Conservation (phyloP, 2,329 filamentous ascomycete species). For the Plectosphaerella cucumerina region DNA sequence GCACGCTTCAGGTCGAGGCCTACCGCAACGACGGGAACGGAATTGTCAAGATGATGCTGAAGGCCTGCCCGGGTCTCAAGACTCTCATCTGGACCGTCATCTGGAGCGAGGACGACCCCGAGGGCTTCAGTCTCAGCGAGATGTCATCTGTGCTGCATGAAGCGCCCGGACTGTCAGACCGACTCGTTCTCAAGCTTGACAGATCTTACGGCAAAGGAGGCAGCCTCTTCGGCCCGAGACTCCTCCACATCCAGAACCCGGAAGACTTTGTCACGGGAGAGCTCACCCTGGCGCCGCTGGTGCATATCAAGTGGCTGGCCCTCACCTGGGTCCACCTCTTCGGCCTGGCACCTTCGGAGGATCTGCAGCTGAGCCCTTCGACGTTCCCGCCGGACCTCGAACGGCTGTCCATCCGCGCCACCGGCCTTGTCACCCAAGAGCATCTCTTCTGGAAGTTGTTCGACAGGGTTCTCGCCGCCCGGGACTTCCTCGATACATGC, state of each 20-base stretch:
- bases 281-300: not conserved
- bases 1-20: not conserved
- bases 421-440: not conserved
- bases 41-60: not conserved
- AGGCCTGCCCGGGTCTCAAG: not conserved
- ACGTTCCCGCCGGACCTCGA: not conserved
- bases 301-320: not conserved
- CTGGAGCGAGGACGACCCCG: not conserved
- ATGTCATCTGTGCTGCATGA: not conserved
- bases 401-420: not conserved
- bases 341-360: not conserved
- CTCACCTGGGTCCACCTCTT: not conserved
- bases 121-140: not conserved
- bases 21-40: not conserved
- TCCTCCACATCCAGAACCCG: not conserved
- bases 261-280: not conserved
- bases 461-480: not conserved
- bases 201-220: not conserved
- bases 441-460: not conserved
- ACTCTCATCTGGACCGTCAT: not conserved
- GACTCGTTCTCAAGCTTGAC: not conserved
- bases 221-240: not conserved
- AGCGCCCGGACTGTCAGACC: not conserved
- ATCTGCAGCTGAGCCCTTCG: not conserved
- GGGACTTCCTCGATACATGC: not conserved